A percentile compares a stretch with the other conserved stretches of the same genome.
Conservation (phyloP, 257 asterid species). For the Solanum bukasovii region DNA sequence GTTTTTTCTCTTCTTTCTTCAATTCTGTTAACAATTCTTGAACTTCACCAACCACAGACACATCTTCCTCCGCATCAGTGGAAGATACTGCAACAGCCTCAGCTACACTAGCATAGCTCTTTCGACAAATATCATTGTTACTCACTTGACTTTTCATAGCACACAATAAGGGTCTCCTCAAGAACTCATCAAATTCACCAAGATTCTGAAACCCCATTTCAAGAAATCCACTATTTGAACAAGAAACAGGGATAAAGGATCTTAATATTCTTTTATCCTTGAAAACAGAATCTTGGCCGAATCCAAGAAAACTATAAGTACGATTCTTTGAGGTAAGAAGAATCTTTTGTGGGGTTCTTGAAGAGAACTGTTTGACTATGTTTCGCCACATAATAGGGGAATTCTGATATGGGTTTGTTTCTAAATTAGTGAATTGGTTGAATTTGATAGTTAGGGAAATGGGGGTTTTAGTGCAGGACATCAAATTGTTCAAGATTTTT, state of each 20-base stretch:
- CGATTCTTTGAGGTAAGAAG: slow-evolving; percentile 11
- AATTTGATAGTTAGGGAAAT: slow-evolving; percentile 14
- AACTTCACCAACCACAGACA: slow-evolving; percentile 26
- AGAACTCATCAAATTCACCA: slow-evolving; percentile 19
- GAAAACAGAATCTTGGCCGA: slow-evolving; percentile 17
- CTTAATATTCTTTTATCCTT: slow-evolving; percentile 11
- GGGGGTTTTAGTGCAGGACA: slow-evolving; percentile 45
- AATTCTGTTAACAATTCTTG: slow-evolving; percentile 43
- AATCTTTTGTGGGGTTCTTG: slow-evolving; percentile 17
- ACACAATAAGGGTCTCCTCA: slow-evolving; percentile 9
- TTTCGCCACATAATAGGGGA: slow-evolving; percentile 73
- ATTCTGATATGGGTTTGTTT: slow-evolving; percentile 10
- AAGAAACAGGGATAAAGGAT: slow-evolving; percentile 22
- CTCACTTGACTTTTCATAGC: slow-evolving; percentile 8
- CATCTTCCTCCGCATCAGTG: slow-evolving; percentile 47
- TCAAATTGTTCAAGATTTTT: slow-evolving; percentile 20
- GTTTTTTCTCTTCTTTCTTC: slow-evolving; percentile 43
- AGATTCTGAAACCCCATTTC: slow-evolving; percentile 21
- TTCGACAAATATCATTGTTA: slow-evolving; percentile 19
- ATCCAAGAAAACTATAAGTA: slow-evolving; percentile 32
- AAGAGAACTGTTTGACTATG: slow-evolving; percentile 29
- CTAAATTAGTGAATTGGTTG: slow-evolving; percentile 14
- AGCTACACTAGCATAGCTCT: slow-evolving; percentile 61
- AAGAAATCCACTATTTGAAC: slow-evolving; percentile 13
- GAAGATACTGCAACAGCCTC: slow-evolving; percentile 54